Percentiles rank a stretch among this genome's conserved stretches.
These are phyloP conservation scores for Suhomyces prunicola DNA, from an alignment of 805 yeast species.

Conservation along the genomic window DNA sequence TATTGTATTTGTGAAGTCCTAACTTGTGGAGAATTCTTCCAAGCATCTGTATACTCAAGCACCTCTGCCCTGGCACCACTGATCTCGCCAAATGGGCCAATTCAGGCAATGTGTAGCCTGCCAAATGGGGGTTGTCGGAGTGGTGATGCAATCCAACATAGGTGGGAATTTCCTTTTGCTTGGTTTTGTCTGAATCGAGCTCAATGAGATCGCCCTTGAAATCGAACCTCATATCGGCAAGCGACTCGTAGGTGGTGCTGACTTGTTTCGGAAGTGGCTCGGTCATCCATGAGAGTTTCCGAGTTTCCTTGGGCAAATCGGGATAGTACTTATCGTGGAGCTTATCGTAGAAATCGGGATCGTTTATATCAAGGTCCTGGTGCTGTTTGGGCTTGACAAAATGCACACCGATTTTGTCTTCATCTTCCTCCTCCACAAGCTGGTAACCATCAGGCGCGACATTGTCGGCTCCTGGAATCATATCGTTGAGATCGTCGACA, in stretches of 20 bases:
- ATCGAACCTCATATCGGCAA: constrained; percentile 79
- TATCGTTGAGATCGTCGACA: constrained; percentile 48
- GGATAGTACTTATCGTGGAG: constrained; percentile 86
- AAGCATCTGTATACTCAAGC: constrained; percentile 78
- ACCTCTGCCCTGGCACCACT: constrained; percentile 77
- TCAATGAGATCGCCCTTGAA: constrained; percentile 76
- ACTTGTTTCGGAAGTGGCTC: constrained; percentile 49
- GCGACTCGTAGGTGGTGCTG: constrained; percentile 46
- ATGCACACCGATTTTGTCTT: constrained; percentile 51
- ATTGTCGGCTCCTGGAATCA: constrained; percentile 39
- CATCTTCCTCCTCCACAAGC: constrained; percentile 31
- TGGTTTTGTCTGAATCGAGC: constrained; percentile 28
- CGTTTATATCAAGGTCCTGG: constrained; percentile 57
- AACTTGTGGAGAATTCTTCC: constrained; percentile 85
- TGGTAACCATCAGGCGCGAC: constrained; percentile 43
- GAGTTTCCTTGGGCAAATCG: constrained; percentile 78
- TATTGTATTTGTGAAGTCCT: constrained; percentile 58
- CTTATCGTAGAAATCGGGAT: constrained; percentile 74
- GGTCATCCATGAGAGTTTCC: constrained; percentile 89
- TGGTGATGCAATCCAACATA: constrained; percentile 86
- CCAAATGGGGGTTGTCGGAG: constrained; percentile 79
- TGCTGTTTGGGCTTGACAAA: constrained; percentile 53
- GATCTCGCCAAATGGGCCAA: constrained; percentile 77
- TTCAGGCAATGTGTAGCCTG: constrained; percentile 89
- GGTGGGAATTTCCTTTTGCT: constrained; percentile 40